Base-by-base conservation (phyloP, 495 filamentous ascomycete species). In the Aspergillus panamensis region DNA sequence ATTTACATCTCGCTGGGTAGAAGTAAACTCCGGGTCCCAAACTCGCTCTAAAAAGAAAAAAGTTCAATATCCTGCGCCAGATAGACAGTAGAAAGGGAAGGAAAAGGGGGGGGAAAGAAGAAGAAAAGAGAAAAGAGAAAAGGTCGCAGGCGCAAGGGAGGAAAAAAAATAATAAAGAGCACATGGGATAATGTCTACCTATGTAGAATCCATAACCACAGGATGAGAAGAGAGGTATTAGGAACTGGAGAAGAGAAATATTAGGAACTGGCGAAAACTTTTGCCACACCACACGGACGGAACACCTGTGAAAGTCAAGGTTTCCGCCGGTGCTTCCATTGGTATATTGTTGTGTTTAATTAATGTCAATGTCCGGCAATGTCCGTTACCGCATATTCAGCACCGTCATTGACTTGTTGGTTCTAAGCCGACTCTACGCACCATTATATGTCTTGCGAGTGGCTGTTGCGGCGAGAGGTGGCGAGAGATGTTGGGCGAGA, bases 391-490 rank as follows among this genome's bases (percentile, higher is more conserved):
- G 43, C 48, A 54, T 48, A 21, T 57, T 63, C 53, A 51, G 54
- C 12, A 51, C 44, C 30, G 49, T 53, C 31, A 40, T 53, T 45
- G 20, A 19, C 9, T 48, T 17, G n/a, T 37, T 45, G 48, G 25
- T 20, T 45, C 48, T 12, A 39, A 30, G 12, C 53, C 40, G 21
- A 16, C 12, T 31, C 45, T 52, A 50, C 58, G 37, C 33, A 19
- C 17, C 10, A 13, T 31, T 20, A 35, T 14, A 44, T 8, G 31
- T 57, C 52, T 13, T 47, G 57, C 2, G 61, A 51, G 19, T 73
- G 3, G 47, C 74, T 77, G 65, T 76, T 77, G 53, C 71, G 64
- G 51, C 72, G 68, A 8, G 73, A 78, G 50, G 74, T 73, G 14
- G 59, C 66, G 13, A 64, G 69, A 1, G 71, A 76, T 29, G 67